Conservation (phyloP, 495 filamentous ascomycete genomes). For the Annulohypoxylon stygium region DNA sequence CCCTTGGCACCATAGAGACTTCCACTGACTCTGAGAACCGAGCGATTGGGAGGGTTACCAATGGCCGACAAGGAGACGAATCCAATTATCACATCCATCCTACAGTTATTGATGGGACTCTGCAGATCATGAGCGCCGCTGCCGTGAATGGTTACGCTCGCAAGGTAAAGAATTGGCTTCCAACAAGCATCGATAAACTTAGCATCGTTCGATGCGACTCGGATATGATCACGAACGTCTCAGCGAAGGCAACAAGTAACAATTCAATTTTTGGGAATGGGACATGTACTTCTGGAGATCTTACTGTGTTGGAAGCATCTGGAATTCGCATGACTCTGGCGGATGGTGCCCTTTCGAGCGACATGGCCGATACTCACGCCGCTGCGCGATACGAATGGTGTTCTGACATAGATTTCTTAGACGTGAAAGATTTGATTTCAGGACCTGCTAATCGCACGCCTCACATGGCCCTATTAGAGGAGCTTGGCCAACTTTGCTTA, state of each 20-base stretch:
- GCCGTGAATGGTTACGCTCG: conserved; percentile 41
- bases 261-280: conserved; percentile 30
- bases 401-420: conserved; percentile 48
- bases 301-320: conserved; percentile 26
- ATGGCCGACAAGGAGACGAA: conserved; percentile 38
- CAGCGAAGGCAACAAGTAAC: conserved; percentile 32
- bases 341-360: conserved; percentile 37
- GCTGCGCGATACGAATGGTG: conserved; percentile 49
- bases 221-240: conserved; percentile 37
- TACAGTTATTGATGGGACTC: conserved; percentile 51
- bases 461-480: conserved; percentile 32
- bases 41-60: conserved; percentile 44
- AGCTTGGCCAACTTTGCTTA: conserved; percentile 41
- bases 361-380: conserved; percentile 36
- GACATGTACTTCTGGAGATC: conserved; percentile 33
- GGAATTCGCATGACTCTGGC: conserved; percentile 39
- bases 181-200: conserved; percentile 50
- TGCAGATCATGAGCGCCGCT: conserved; percentile 54
- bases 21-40: conserved; percentile 28
- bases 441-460: conserved; percentile 20
- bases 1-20: conserved; percentile 34
- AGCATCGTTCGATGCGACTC: conserved; percentile 30
- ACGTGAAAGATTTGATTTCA: conserved; percentile 42
- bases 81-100: conserved; percentile 56
- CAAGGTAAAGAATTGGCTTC: conserved; percentile 42